These are phyloP conservation scores for Globisporangium paroecandrum DNA, from an alignment of 352 stramenopile genomes.

Conservation along the genomic window DNA sequence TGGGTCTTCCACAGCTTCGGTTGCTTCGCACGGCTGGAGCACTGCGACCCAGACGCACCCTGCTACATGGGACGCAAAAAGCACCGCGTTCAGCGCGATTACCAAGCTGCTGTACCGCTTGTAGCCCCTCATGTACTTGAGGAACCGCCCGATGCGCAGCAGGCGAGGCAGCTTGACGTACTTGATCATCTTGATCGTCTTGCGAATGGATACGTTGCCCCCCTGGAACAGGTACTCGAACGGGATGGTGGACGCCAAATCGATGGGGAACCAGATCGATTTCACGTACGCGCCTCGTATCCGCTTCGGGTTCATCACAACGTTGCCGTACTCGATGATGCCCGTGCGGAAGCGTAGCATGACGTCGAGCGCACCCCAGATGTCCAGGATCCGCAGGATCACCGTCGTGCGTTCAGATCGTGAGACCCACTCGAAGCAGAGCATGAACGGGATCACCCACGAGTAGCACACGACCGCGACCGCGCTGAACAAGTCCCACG, in stretches of 20 bases:
- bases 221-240: constrained; percentile 55
- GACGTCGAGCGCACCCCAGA: constrained; percentile 50
- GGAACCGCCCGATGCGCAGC: constrained; percentile 51
- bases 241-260: constrained; percentile 50
- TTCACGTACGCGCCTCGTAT: constrained; percentile 46
- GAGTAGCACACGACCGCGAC: constrained; percentile 64
- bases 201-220: constrained; percentile 41
- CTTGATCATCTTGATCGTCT: constrained; percentile 77
- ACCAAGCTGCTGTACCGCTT: constrained; percentile 55
- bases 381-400: constrained; percentile 48
- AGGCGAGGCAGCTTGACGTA: constrained; percentile 63
- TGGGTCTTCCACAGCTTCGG: constrained; percentile 17
- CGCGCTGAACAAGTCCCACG: constrained; percentile 60
- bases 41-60: constrained; percentile 59
- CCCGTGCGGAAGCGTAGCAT: constrained; percentile 53
- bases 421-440: constrained; percentile 68
- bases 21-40: constrained; percentile 35
- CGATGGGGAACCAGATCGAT: constrained; percentile 63
- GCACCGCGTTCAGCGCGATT: constrained; percentile 45
- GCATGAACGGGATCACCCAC: constrained; percentile 69
- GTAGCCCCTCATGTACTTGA: constrained; percentile 59
- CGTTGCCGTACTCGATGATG: constrained; percentile 49
- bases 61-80: constrained; percentile 52
- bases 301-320: constrained; percentile 50
- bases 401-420: constrained; percentile 22